Evolutionary conservation across 371 early-diverging fungal genomes (phyloP).

Genomic region (Mucor velutinosus): DNA sequence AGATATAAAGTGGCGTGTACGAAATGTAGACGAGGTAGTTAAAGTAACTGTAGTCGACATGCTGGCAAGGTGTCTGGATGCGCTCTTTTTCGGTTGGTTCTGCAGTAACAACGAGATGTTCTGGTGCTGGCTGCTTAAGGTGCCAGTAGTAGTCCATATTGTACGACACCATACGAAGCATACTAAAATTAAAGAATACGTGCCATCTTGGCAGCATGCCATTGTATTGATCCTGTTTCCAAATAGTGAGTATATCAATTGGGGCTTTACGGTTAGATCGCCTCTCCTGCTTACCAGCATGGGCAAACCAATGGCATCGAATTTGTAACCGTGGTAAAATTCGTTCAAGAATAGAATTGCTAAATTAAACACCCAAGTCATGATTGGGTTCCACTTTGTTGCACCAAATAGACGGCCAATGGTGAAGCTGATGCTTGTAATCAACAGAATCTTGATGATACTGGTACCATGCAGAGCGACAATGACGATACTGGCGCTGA

Average conservation of each 20-base stretch:
- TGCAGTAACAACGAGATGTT: conserved; percentile 17
- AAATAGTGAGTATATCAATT: not conserved
- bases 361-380: conserved; percentile 83
- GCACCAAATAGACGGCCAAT: conserved; percentile 60
- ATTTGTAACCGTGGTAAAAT: conserved; percentile 70
- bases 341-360: conserved; percentile 78
- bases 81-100: conserved; percentile 61
- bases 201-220: conserved; percentile 84
- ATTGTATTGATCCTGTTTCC: not conserved
- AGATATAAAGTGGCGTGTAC: conserved; percentile 90
- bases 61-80: conserved; percentile 52
- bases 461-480: conserved; percentile 57
- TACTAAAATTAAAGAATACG: conserved; percentile 86
- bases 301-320: conserved; percentile 49
- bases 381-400: conserved; percentile 57
- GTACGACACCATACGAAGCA: conserved; percentile 89
- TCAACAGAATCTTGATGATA: conserved; percentile 68
- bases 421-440: conserved; percentile 64
- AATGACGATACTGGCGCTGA: conserved; percentile 67
- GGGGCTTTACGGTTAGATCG: not conserved
- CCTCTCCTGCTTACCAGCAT: conserved; percentile 32
- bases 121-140: conserved; percentile 9
- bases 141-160: conserved; percentile 92
- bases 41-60: conserved; percentile 71
- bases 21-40: conserved; percentile 81